These are phyloP conservation scores for Megacollybia marginata DNA, from an alignment of 768 basidiomycete genomes.

Conservation along the genomic window DNA sequence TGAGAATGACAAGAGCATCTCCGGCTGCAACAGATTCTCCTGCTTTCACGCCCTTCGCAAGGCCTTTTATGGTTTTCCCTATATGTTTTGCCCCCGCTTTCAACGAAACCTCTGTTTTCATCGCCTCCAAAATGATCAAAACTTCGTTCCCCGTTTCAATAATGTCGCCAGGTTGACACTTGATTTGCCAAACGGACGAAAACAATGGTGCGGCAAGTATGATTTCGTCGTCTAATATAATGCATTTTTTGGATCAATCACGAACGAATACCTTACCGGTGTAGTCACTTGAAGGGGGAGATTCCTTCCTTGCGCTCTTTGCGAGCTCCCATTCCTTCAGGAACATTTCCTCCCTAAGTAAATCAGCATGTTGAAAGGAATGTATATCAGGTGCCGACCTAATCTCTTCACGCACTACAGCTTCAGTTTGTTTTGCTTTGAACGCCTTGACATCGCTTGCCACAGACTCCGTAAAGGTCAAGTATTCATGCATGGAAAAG, in stretches of 20 bases:
- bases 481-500: slow-evolving; percentile 49
- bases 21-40: slow-evolving; percentile 41
- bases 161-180: slow-evolving; percentile 31
- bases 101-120: slow-evolving; percentile 58
- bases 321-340: slow-evolving; percentile 36
- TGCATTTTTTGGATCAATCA: too few relatives aligned
- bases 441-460: slow-evolving; percentile 34
- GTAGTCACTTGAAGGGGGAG: neutral
- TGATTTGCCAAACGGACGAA: slow-evolving; percentile 46
- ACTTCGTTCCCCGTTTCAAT: slow-evolving; percentile 34
- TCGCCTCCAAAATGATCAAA: slow-evolving; percentile 50
- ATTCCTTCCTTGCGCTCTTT: slow-evolving; percentile 9
- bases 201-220: slow-evolving; percentile 24
- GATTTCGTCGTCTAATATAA: neutral
- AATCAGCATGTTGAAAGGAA: neutral
- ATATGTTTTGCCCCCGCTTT: slow-evolving; percentile 35
- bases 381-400: slow-evolving; percentile 21
- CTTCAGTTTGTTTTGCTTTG: slow-evolving; percentile 29
- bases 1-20: slow-evolving; percentile 33
- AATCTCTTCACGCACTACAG: slow-evolving; percentile 29
- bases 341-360: slow-evolving; percentile 31
- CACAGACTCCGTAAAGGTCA: slow-evolving; percentile 31
- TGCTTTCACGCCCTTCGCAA: slow-evolving; percentile 33
- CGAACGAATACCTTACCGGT: too few relatives aligned
- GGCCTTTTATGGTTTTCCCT: slow-evolving; percentile 31